Evolutionary conservation across 1,284 basidiomycete species (phyloP).

Genomic region (Pseudozyma sp.): DNA sequence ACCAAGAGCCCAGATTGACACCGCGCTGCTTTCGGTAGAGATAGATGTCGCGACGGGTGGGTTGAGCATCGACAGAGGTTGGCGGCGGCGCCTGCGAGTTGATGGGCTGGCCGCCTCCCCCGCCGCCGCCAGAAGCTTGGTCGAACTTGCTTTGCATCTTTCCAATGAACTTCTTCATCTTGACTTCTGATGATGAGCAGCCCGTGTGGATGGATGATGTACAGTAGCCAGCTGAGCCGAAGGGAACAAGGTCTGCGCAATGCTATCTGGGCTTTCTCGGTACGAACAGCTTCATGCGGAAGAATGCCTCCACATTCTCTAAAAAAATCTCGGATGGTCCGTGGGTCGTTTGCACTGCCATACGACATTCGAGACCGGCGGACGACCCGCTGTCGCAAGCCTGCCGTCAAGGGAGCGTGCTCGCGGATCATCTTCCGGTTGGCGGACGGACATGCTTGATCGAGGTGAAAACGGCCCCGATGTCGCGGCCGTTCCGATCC

Average conservation of each 20-base stretch:
- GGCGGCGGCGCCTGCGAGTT: constrained; percentile 32
- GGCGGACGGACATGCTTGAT: no score
- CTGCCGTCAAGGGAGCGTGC: no score
- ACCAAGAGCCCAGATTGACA: constrained; percentile 79
- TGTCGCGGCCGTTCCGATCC: no score
- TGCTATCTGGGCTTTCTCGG: no score
- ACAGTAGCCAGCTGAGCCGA: no score
- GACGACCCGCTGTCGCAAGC: background rate
- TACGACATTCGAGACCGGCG: background rate
- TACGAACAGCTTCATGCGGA: background rate
- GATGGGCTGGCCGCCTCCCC: constrained; percentile 1
- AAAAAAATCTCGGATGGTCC: no score
- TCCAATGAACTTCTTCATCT: constrained; percentile 46
- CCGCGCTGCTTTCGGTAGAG: constrained; percentile 82
- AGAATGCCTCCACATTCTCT: background rate
- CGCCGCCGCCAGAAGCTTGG: background rate
- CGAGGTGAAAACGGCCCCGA: no score
- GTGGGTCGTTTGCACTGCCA: no score
- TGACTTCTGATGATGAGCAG: background rate
- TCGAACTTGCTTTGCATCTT: constrained; percentile 47
- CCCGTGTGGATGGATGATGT: no score
- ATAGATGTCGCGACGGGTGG: constrained; percentile 71
- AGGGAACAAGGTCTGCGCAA: no score
- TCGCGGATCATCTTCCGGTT: no score
- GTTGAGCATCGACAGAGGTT: constrained; percentile 30